Evolutionary conservation across 208 protist species (phyloP), one percentile per base, ranked within the genome.

Genomic region (Angomonas deanei): DNA sequence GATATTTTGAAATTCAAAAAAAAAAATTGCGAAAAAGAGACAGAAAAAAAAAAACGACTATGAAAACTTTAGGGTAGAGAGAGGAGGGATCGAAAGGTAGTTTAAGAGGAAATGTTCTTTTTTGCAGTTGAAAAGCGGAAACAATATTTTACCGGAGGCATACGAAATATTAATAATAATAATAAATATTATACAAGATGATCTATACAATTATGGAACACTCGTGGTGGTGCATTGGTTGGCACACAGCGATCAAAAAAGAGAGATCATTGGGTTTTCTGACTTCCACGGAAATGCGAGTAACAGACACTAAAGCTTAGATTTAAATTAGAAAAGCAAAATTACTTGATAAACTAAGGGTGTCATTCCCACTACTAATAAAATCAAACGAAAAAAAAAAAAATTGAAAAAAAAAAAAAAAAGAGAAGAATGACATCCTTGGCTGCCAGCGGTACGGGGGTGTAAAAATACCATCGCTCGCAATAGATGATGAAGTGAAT

Each of bases 1-100:
- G 60, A 34, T 42, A 36, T n/a, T n/a, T n/a, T n/a, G n/a, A n/a
- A n/a, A n/a, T n/a, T n/a, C n/a, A n/a, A n/a, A n/a, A 26, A 67
- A 56, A 69, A 66, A 58, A 63, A 31, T 19, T 58, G 47, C 59
- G 46, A 74, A 65, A 70, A 66, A 30, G 11, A 78, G 39, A 48
- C 32, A 75, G 39, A 24, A 54, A 31, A 62, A 62, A 46, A 64
- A 64, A 64, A 38, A 52, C 2, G 28, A 34, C 10, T 33, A 11
- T 19, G 8, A 33, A 64, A 50, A 26, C 36, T 33, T 15, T 26
- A 28, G n/a, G 21, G 34, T 5, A 49, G 10, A 49, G 42, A 61
- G 48, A 56, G 34, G 39, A 57, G 48, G 30, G 24, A 57, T 21
- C 19, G 6, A 48, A 17, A 48, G 15, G 11, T 42, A n/a, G 36